These are phyloP conservation scores for Ceratocystis huliohia DNA, from an alignment of 2,329 filamentous ascomycete species.

Conservation along the genomic window DNA sequence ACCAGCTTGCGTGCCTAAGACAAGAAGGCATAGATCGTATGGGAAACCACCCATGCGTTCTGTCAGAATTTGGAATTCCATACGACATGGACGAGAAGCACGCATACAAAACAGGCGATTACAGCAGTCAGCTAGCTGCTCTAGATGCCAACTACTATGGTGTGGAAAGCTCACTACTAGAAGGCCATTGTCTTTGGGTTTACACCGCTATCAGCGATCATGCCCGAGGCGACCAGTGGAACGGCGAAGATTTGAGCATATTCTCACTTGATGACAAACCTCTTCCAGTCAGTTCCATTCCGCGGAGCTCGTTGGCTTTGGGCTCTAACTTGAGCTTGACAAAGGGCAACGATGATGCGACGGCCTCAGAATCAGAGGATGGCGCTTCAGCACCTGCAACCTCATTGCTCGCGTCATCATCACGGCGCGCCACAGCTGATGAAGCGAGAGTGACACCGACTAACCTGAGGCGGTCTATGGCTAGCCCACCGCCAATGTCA, in stretches of 20 bases:
- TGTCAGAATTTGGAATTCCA: constrained; percentile 93
- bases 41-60: constrained; percentile 75
- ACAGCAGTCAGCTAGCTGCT: constrained; percentile 78
- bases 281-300: constrained; percentile 40
- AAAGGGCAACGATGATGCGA: not conserved
- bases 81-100: constrained; percentile 98
- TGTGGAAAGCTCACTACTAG: constrained; percentile 68
- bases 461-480: constrained; percentile 63
- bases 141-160: constrained; percentile 95
- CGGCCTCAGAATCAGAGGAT: not conserved
- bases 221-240: constrained; percentile 85
- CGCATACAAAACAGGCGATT: constrained; percentile 91
- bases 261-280: constrained; percentile 69
- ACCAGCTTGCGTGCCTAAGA: constrained; percentile 71
- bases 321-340: constrained; percentile 17
- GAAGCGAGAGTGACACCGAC: constrained; percentile 53
- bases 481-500: constrained; percentile 53
- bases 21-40: constrained; percentile 81
- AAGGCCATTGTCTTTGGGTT: constrained; percentile 81
- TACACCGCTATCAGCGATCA: constrained; percentile 79
- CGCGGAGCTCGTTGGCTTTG: constrained; percentile 22
- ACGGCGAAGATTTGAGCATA: constrained; percentile 91
- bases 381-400: not conserved
- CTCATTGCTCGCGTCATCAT: not conserved
- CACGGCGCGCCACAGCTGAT: constrained; percentile 27